These are phyloP conservation scores for Begonia loranthoides DNA, from an alignment of 306 rosid species.

Conservation along the genomic window DNA sequence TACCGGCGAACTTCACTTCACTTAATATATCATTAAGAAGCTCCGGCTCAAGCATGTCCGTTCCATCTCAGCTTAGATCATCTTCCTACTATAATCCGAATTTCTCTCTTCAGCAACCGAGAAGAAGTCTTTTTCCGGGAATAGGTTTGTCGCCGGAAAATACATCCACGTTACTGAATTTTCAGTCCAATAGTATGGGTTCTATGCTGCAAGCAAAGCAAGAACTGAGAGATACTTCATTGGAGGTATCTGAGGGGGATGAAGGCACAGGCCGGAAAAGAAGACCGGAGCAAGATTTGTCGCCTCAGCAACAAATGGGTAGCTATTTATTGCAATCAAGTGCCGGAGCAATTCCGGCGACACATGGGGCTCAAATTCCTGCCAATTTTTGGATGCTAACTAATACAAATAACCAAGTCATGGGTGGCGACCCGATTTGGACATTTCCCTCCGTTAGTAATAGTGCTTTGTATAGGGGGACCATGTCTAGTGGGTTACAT, in stretches of 20 bases:
- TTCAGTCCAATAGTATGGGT: constrained; percentile 36
- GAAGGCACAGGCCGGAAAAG: constrained; percentile 54
- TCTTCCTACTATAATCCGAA: constrained; percentile 71
- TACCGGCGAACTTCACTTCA: constrained; percentile 85
- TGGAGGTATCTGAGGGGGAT: constrained; percentile 53
- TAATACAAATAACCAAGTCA: constrained; percentile 50
- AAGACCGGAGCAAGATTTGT: constrained; percentile 43
- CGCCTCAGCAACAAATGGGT: constrained; percentile 55
- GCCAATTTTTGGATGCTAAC: constrained; percentile 85
- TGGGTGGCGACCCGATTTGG: constrained; percentile 93
- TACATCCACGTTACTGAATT: constrained; percentile 47
- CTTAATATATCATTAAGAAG: constrained; percentile 66
- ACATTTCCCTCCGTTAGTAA: constrained; percentile 63
- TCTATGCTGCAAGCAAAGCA: constrained; percentile 57
- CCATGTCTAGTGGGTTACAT: constrained; percentile 70
- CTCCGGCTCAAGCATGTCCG: constrained; percentile 86
- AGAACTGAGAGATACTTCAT: constrained; percentile 43
- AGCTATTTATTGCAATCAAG: constrained; percentile 50
- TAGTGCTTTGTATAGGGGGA: constrained; percentile 51
- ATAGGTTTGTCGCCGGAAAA: constrained; percentile 31
- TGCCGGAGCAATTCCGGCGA: constrained; percentile 47
- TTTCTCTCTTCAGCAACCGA: constrained; percentile 29
- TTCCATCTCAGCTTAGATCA: constrained; percentile 65
- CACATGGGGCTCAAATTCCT: constrained; percentile 49
- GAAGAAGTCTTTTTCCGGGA: constrained; percentile 44